Conservation (phyloP, 768 basidiomycete species). For the Agrocybe pediades region DNA sequence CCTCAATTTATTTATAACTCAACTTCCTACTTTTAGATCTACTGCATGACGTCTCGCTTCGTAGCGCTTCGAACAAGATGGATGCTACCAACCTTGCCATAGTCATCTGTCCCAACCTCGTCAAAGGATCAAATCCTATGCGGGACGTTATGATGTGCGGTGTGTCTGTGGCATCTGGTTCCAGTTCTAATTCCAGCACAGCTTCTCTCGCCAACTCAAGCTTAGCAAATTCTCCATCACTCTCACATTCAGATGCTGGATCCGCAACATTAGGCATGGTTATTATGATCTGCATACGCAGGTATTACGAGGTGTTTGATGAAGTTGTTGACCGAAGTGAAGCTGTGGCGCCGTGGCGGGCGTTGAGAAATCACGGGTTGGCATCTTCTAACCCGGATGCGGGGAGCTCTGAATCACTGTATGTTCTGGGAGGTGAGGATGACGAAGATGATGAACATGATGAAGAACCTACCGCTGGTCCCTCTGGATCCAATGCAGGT, state of each 20-base stretch:
- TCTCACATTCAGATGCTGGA: slow-evolving; percentile 33
- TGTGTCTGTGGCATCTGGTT: slow-evolving; percentile 43
- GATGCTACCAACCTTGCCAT: slow-evolving; percentile 82
- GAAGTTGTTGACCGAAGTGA: slow-evolving; percentile 76
- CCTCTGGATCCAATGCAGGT: slow-evolving; percentile 25
- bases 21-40: slow-evolving; percentile 52
- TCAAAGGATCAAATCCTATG: slow-evolving; percentile 66
- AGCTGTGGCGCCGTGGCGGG: slow-evolving; percentile 41
- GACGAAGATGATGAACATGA: slow-evolving; percentile 71
- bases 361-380: slow-evolving; percentile 27
- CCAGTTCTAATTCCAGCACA: slow-evolving; percentile 3
- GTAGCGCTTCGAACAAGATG: slow-evolving; percentile 72
- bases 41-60: slow-evolving; percentile 76
- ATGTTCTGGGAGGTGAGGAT: slow-evolving; percentile 44
- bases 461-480: slow-evolving; percentile 63
- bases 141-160: slow-evolving; percentile 77
- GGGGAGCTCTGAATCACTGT: slow-evolving; percentile 22
- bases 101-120: slow-evolving; percentile 79
- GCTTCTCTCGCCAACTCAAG: slow-evolving; percentile 2
- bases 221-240: slow-evolving; percentile 23
- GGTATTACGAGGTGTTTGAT: slow-evolving; percentile 86
- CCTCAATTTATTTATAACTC: neutral
- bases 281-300: slow-evolving; percentile 76
- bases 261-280: slow-evolving; percentile 70
- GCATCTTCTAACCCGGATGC: slow-evolving; percentile 16